phyloP scores from a whole-genome alignment of 2,329 filamentous ascomycete species.

The Aureobasidium sp. region DNA sequence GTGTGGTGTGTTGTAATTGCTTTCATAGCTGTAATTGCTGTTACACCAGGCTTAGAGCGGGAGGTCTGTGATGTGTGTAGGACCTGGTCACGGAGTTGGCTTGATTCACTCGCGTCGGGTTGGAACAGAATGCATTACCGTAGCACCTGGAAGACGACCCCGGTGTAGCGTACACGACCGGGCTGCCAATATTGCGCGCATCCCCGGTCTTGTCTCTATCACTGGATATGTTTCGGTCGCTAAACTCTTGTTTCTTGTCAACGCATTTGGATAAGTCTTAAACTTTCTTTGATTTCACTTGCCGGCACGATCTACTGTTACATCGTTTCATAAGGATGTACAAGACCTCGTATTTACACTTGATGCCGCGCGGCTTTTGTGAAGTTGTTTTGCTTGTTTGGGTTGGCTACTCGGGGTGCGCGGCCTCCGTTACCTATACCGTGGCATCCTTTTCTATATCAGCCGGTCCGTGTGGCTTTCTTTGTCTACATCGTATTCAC shows the following conservation, averaged over 20 bases:
- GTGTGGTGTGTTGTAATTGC: neutral
- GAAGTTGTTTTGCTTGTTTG: too few species aligned
- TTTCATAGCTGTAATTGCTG: neutral
- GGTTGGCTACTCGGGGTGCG: too few species aligned
- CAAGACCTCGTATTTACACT: neutral
- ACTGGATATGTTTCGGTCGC: neutral
- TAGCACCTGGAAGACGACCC: neutral
- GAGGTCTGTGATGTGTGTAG: neutral
- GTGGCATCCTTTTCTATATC: too few species aligned
- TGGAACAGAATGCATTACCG: neutral
- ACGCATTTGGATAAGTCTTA: neutral
- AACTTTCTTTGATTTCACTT: neutral
- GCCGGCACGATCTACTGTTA: too few species aligned
- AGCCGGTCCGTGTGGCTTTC: too few species aligned
- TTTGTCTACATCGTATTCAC: too few species aligned
- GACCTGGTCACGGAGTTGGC: neutral
- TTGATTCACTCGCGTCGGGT: neutral
- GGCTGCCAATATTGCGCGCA: neutral
- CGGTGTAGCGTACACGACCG: neutral
- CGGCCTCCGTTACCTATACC: neutral
- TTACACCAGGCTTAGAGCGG: neutral
- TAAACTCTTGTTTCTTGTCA: neutral
- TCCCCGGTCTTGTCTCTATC: neutral
- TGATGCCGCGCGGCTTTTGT: neutral
- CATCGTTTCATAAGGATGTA: too few species aligned